These are phyloP conservation scores for Leccinum incarnatum DNA, from an alignment of 768 basidiomycete genomes.

Conservation along the genomic window DNA sequence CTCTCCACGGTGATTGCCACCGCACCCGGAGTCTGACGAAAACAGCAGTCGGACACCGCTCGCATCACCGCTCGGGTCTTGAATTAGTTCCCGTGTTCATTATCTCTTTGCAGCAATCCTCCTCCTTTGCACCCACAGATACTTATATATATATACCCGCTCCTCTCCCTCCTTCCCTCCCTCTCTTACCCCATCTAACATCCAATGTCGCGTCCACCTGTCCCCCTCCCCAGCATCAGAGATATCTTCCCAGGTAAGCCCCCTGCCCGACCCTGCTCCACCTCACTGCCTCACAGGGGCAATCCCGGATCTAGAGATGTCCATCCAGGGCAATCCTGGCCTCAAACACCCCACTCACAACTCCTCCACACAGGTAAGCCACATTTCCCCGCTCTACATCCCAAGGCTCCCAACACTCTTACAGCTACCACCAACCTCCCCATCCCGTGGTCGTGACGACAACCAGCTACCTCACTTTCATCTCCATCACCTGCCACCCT, in stretches of 20 bases:
- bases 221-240: constrained; percentile 48
- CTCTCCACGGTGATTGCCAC: constrained; percentile 28
- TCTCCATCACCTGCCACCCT: constrained; percentile 15
- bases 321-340: constrained; percentile 10
- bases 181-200: neutral
- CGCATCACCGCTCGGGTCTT: constrained; percentile 24
- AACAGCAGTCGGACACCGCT: constrained; percentile 2
- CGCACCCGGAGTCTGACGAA: constrained; percentile 3
- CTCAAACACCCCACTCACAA: constrained; percentile 2
- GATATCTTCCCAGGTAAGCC: constrained; percentile 54
- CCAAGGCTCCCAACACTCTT: neutral
- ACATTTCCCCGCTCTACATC: constrained; percentile 5
- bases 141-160: constrained; percentile 14
- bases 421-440: constrained; percentile 2
- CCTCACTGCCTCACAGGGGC: constrained; percentile 8
- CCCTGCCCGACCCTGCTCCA: neutral
- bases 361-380: constrained; percentile 7
- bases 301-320: constrained; percentile 18
- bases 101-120: constrained; percentile 9
- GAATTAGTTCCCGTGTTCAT: constrained; percentile 20
- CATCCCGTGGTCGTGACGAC: neutral
- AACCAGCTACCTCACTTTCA: neutral
- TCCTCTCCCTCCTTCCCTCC: neutral
- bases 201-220: constrained; percentile 25
- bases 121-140: constrained; percentile 4